A percentile compares a stretch with the other conserved stretches of the same genome.
Conservation (phyloP, 2,329 filamentous ascomycete species). For the Fusarium floridanum region DNA sequence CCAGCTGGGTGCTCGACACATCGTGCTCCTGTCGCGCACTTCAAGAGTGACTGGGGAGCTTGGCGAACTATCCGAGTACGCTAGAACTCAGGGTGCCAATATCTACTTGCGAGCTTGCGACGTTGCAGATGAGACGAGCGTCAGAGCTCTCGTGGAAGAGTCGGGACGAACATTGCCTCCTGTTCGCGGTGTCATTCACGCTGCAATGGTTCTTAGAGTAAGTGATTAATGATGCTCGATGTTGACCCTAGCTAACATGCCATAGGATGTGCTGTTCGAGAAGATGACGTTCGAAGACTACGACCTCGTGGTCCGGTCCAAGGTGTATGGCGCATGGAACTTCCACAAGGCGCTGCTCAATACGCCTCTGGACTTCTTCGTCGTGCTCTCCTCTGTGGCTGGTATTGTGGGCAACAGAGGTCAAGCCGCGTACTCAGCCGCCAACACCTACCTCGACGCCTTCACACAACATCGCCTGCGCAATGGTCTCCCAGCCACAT, state of each 20-base stretch:
- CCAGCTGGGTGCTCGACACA: slow-evolving; percentile 56
- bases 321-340: neutral
- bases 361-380: neutral
- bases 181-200: neutral
- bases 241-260: neutral
- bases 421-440: neutral
- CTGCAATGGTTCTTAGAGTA: slow-evolving; percentile 2
- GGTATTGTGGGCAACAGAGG: neutral
- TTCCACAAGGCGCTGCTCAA: neutral
- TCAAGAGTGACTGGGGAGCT: neutral
- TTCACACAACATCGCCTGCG: neutral
- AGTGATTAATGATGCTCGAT: neutral
- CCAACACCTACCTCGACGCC: neutral
- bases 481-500: neutral
- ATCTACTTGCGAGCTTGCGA: neutral
- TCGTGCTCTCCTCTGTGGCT: neutral
- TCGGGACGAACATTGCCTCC: neutral
- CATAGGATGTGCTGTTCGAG: neutral
- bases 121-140: neutral
- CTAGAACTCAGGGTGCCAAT: neutral
- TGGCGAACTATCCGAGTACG: neutral
- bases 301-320: neutral
- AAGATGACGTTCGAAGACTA: neutral
- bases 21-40: slow-evolving; percentile 53
- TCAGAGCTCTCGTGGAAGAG: neutral